A percentile compares a stretch with the other conserved stretches of the same genome.
phyloP scores from a whole-genome alignment of 1,284 basidiomycete genomes.

The Megacollybia platyphylla region DNA sequence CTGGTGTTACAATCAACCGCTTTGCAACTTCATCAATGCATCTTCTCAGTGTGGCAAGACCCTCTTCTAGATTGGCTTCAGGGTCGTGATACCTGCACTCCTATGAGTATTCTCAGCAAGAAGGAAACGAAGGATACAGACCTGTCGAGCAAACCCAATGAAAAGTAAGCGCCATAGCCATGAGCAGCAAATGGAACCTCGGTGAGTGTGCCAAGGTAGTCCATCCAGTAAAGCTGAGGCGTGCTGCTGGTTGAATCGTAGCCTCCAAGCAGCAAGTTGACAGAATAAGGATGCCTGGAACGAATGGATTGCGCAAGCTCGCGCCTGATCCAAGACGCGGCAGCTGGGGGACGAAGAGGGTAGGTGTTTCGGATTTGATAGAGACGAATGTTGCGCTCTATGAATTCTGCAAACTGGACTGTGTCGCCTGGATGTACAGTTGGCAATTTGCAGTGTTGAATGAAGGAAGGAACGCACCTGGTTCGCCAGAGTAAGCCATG shows the following conservation, averaged over 20 bases:
- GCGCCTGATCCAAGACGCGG: constrained; percentile 90
- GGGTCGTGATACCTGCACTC: constrained; percentile 72
- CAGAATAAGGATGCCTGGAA: constrained; percentile 79
- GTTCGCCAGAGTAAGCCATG: constrained; percentile 93
- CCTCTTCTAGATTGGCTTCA: constrained; percentile 74
- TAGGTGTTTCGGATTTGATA: constrained; percentile 94
- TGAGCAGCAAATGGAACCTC: constrained; percentile 91
- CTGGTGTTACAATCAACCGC: constrained; percentile 75
- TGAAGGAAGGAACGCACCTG: constrained; percentile 40
- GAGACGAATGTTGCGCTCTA: constrained; percentile 91
- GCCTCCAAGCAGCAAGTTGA: constrained; percentile 89
- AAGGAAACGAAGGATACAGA: constrained; percentile 20
- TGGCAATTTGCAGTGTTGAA: constrained; percentile 1
- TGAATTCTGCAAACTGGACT: constrained; percentile 91
- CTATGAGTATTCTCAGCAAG: not conserved
- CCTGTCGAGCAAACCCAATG: constrained; percentile 85
- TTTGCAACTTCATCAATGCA: constrained; percentile 86
- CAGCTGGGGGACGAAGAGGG: constrained; percentile 80
- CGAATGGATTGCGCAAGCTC: constrained; percentile 84
- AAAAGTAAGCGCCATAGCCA: constrained; percentile 92
- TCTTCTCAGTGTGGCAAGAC: constrained; percentile 70
- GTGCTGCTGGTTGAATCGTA: constrained; percentile 62
- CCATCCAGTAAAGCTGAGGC: constrained; percentile 90
- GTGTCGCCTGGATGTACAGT: constrained; percentile 65
- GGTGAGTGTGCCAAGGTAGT: constrained; percentile 86